These are phyloP conservation scores for Gastrolobium villosum DNA, from an alignment of 306 rosid species.

Conservation along the genomic window DNA sequence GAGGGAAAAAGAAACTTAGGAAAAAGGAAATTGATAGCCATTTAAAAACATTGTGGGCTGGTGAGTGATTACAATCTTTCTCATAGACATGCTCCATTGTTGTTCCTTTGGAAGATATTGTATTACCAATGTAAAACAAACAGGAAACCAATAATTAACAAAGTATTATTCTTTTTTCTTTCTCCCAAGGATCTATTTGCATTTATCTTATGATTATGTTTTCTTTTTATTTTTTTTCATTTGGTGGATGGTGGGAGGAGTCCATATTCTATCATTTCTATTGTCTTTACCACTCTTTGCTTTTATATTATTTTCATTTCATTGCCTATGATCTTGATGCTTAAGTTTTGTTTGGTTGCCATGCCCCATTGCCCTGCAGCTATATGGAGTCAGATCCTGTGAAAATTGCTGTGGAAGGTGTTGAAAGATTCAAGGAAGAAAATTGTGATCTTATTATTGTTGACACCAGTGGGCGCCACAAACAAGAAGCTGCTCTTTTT, in stretches of 20 bases:
- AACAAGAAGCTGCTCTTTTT: conserved; percentile 89
- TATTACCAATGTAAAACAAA: not conserved
- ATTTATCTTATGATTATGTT: conserved; percentile 6
- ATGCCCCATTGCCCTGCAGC: conserved; percentile 54
- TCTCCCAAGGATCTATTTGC: conserved; percentile 27
- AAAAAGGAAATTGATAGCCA: not conserved
- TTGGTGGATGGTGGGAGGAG: not conserved
- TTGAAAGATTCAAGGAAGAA: conserved; percentile 84
- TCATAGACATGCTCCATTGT: not conserved
- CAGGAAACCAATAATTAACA: conserved; percentile 1
- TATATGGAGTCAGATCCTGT: conserved; percentile 86
- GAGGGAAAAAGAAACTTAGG: not conserved
- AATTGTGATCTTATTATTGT: conserved; percentile 86
- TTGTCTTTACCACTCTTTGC: not conserved
- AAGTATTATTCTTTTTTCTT: not conserved
- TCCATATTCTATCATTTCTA: conserved; percentile 2
- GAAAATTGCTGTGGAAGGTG: conserved; percentile 86
- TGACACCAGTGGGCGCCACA: conserved; percentile 92
- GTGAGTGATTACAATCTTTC: not conserved
- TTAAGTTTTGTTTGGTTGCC: conserved; percentile 41
- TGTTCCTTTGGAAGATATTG: not conserved
- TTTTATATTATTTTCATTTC: not conserved
- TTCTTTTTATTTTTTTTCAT: not conserved
- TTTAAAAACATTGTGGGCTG: not conserved
- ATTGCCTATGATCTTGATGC: conserved; percentile 19